Conservation (phyloP, 768 basidiomycete genomes). For the Zangia roseola region DNA sequence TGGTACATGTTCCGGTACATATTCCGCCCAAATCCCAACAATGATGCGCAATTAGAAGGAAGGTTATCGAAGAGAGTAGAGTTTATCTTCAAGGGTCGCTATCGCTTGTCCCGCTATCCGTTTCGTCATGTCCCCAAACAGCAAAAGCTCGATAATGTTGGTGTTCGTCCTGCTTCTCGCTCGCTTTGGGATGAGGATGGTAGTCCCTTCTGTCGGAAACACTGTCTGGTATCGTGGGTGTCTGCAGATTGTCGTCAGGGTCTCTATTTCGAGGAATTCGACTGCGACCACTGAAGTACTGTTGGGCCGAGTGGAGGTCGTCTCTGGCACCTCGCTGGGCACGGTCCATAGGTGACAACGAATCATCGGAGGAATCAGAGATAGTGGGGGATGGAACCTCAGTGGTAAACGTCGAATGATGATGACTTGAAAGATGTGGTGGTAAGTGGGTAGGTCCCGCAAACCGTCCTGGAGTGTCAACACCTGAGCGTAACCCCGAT, state of each 20-base stretch:
- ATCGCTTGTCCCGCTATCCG: conserved; percentile 81
- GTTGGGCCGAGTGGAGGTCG: conserved; percentile 44
- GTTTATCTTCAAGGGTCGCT: conserved; percentile 41
- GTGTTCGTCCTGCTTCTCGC: conserved; percentile 22
- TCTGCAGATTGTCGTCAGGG: conserved; percentile 55
- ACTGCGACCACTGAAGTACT: conserved; percentile 44
- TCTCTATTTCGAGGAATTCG: conserved; percentile 63
- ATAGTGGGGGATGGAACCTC: conserved; percentile 33
- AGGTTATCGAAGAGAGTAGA: neutral
- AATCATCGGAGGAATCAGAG: conserved; percentile 41
- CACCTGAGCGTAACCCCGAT: conserved; percentile 50
- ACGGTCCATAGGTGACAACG: conserved; percentile 33
- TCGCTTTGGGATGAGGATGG: conserved; percentile 10
- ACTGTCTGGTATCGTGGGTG: conserved; percentile 53
- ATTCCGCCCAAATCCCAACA: neutral
- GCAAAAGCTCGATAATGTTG: conserved; percentile 64
- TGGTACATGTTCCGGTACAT: neutral
- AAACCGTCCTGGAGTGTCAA: conserved; percentile 63
- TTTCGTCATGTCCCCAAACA: conserved; percentile 87
- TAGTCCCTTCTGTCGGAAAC: conserved; percentile 13
- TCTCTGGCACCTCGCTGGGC: conserved; percentile 52
- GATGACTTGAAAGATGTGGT: conserved; percentile 29
- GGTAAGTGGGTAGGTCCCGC: conserved; percentile 51
- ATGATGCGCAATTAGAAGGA: conserved; percentile 6
- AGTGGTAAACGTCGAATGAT: conserved; percentile 31